Percentiles rank a stretch among this genome's conserved stretches.
These are phyloP conservation scores for Clathrospora elynae DNA, from an alignment of 2,329 filamentous ascomycete species.

Conservation along the genomic window DNA sequence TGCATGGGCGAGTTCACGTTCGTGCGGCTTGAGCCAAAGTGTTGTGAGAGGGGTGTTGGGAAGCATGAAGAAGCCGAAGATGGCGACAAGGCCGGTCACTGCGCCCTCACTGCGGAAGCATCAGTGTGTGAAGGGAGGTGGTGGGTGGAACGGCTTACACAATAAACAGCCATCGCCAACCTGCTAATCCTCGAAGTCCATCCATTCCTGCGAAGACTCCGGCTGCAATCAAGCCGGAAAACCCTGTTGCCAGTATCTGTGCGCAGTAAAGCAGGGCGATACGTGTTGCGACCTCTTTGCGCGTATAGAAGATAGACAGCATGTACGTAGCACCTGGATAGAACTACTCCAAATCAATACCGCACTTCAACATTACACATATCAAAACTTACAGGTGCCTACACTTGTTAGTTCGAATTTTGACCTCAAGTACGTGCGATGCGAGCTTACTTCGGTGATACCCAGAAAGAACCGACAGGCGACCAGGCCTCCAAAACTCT, in stretches of 20 bases:
- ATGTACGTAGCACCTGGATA: constrained; percentile 67
- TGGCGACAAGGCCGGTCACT: constrained; percentile 32
- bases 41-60: constrained; percentile 47
- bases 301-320: constrained; percentile 69
- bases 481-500: constrained; percentile 43
- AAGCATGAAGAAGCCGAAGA: constrained; percentile 37
- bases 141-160: constrained; percentile 38
- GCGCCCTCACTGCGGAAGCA: constrained; percentile 29
- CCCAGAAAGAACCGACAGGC: constrained; percentile 40
- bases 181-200: constrained; percentile 35
- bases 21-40: constrained; percentile 53
- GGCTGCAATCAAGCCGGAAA: constrained; percentile 53
- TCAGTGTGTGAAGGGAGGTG: background rate
- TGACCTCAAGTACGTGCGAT: too few relatives aligned
- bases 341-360: constrained; percentile 45
- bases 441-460: constrained; percentile 32
- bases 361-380: background rate
- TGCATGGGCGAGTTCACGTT: constrained; percentile 49
- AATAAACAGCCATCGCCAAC: constrained; percentile 49
- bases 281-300: constrained; percentile 52
- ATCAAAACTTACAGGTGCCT: constrained; percentile 12
- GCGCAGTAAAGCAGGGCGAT: constrained; percentile 49
- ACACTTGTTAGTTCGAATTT: background rate
- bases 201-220: constrained; percentile 46
- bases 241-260: constrained; percentile 49